Conservation (phyloP, 2,329 filamentous ascomycete genomes). For the Cyphellophora attinorum region DNA sequence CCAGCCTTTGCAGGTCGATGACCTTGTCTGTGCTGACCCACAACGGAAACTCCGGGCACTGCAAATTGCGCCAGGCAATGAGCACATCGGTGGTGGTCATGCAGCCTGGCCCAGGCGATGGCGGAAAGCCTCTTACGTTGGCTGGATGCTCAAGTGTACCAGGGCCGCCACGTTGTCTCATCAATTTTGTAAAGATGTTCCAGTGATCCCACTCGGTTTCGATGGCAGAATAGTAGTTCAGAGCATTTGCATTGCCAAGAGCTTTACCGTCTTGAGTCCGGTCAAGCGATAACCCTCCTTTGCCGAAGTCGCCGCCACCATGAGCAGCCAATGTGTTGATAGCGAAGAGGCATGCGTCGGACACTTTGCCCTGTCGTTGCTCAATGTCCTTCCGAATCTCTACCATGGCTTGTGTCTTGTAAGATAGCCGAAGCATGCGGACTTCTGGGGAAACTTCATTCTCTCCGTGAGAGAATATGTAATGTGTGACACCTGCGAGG, state of each 20-base stretch:
- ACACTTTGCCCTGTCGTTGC: slow-evolving; percentile 2
- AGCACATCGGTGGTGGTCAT: slow-evolving; percentile 6
- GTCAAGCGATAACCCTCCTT: slow-evolving; percentile 1
- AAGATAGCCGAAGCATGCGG: slow-evolving; percentile 3
- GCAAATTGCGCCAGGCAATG: slow-evolving; percentile 4
- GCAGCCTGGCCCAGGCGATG: slow-evolving; percentile 3
- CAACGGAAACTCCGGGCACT: slow-evolving; percentile 4
- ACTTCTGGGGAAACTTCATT: background rate
- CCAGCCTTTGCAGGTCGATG: slow-evolving; percentile 3
- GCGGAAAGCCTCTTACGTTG: background rate
- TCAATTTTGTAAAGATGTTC: slow-evolving; percentile 3
- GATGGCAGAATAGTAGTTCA: slow-evolving; percentile 8
- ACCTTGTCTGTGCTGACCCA: slow-evolving; percentile 4
- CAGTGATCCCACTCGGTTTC: slow-evolving; percentile 5
- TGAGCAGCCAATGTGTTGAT: slow-evolving; percentile 8
- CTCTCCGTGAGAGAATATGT: slow-evolving; percentile 3
- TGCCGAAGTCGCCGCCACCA: slow-evolving; percentile 4
- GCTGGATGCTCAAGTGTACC: slow-evolving; percentile 1
- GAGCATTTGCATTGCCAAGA: slow-evolving; percentile 4
- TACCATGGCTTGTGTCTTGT: slow-evolving; percentile 7
- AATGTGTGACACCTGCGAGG: slow-evolving; percentile 8
- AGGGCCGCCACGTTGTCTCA: slow-evolving; percentile 6
- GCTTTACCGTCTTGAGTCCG: slow-evolving; percentile 1
- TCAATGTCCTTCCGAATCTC: slow-evolving; percentile 5
- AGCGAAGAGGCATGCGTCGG: slow-evolving; percentile 6